Percentiles rank a stretch among this genome's conserved stretches.
Conservation (phyloP, 2,329 filamentous ascomycete species). For the Aspergillus quadrilineatus region DNA sequence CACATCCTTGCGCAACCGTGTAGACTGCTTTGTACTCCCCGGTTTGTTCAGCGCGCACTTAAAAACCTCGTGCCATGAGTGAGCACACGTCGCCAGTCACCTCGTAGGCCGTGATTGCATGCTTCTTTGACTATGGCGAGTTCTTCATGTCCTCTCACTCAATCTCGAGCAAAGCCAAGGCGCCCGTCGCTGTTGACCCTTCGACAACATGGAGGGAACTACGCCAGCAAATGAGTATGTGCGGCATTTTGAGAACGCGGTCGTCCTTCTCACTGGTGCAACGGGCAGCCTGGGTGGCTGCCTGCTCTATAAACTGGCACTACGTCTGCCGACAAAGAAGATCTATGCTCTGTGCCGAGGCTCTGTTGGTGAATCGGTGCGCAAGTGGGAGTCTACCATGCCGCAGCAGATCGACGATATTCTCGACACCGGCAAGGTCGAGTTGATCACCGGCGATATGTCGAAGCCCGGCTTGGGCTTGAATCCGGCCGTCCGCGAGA, state of each 20-base stretch:
- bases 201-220: not conserved
- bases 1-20: not conserved
- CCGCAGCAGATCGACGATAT: slow-evolving; percentile 21
- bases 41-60: not conserved
- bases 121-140: not conserved
- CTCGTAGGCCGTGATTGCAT: no score
- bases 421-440: slow-evolving; percentile 20
- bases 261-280: slow-evolving; percentile 19
- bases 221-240: not conserved
- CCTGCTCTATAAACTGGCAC: slow-evolving; percentile 20
- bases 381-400: slow-evolving; percentile 19
- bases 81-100: not conserved
- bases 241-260: slow-evolving; percentile 11
- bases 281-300: slow-evolving; percentile 21
- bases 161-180: no score
- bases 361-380: slow-evolving; percentile 10
- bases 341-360: slow-evolving; percentile 17
- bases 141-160: not conserved
- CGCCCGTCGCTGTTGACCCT: no score
- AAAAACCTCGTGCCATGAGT: not conserved
- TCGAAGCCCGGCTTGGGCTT: slow-evolving; percentile 16
- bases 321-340: slow-evolving; percentile 19
- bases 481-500: not conserved
- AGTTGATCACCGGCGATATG: slow-evolving; percentile 21
- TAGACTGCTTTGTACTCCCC: not conserved